Base-by-base conservation (phyloP, 164 flowering plant species). In the Pachysandra terminalis region DNA sequence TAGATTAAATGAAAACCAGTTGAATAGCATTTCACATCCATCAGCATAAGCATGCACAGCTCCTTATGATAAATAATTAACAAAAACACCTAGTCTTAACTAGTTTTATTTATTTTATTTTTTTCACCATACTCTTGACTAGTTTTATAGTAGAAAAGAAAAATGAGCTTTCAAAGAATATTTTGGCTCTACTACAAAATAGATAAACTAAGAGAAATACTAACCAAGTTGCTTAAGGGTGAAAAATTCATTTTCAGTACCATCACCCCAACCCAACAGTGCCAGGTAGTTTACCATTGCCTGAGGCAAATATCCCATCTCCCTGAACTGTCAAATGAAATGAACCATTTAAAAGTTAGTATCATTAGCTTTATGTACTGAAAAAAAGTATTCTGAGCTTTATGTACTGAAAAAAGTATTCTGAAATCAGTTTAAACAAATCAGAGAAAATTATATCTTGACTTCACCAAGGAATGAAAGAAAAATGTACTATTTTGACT, bases 191-290 rank as follows among this genome's bases (percentile, higher is more conserved):
- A 7, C n/a, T 32, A 22, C 51, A 22, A 41, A 62, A 35, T 56
- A n/a, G n/a, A n/a, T n/a, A 41, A 12, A 23, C 10, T 25, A 65
- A 41, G 27, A 22, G 15, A 70, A 63, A 65, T 59, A 86, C 95
- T 73, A 64, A 91, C 99, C 99, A 59, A 95, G 97, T 82, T 88
- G 79, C 58, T 90, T 83, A 26, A 92, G 83, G 32, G 91, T 81
- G 81, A 85, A 95, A 82, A 90, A 95, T 69, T 95, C 97, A 76
- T 90, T 84, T 68, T 88, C 95, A 60, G 98, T 92, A 67, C 99
- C 98, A 79, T 95, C 99, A 59, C 98, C 96, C 99, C 99, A 95
- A 61, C 99, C 99, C 78, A 95, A 69, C 27, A 92, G 86, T n/a
- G 99, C 97, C 45, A 95, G 81, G 80, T 95, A 95, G 74, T 92